A percentile compares a stretch with the other conserved stretches of the same genome.
Conservation (phyloP, 129 eudicot species). For the Chrysanthemum makinoi region DNA sequence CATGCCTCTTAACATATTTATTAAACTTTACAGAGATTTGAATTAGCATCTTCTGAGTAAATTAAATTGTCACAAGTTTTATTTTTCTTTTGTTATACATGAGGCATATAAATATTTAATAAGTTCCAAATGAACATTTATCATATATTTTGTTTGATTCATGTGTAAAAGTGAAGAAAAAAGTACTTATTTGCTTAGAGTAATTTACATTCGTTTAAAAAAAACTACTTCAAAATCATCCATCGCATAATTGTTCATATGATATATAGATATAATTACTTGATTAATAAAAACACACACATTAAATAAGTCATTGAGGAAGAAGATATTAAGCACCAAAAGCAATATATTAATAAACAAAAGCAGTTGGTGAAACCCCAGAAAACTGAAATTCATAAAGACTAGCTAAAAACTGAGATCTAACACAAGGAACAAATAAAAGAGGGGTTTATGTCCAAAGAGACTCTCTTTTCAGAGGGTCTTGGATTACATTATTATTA, state of each 20-base stretch:
- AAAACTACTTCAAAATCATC: no score
- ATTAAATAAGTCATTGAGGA: conserved; percentile 21
- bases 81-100: no score
- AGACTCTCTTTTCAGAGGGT: conserved; percentile 90
- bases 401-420: conserved; percentile 30
- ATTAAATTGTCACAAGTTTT: no score
- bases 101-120: no score
- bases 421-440: conserved; percentile 17
- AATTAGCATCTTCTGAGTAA: not conserved
- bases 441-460: conserved; percentile 68
- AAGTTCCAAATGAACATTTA: no score
- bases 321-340: conserved; percentile 32
- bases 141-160: no score
- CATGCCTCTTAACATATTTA: no score
- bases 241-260: no score
- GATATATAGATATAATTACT: not conserved
- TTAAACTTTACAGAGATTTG: no score
- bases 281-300: not conserved
- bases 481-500: conserved; percentile 67
- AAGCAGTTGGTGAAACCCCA: conserved; percentile 41
- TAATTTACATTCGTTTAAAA: not conserved
- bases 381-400: conserved; percentile 29
- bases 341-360: conserved; percentile 40
- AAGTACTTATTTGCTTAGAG: no score
- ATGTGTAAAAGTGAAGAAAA: no score